Base-by-base conservation (phyloP, 768 basidiomycete genomes). In the Leccinum disarticulatum region DNA sequence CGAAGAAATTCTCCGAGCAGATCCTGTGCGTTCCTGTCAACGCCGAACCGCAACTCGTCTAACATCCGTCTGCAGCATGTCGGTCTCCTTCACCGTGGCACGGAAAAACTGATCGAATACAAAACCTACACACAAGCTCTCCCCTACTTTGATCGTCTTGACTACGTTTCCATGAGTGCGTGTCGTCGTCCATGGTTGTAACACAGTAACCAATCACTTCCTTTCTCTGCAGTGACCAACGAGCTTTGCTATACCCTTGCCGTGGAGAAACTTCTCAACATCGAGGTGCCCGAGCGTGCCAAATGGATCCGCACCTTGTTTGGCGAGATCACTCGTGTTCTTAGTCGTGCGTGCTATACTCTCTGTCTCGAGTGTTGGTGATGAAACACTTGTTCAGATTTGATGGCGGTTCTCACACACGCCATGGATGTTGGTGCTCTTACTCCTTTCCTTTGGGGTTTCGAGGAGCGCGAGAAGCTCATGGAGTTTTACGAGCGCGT, bases 401-500 rank as follows among this genome's bases (percentile, higher is more conserved):
- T 98, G 60, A 99, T 99, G 96, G 96, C 96, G 61, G 83, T 98
- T 61, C 83, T 99, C 46, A 92, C 95, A 2, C 93, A 95, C 75
- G 88, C 91, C 55, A 95, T 94, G 91, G 94, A 99, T 70, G 96
- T 99, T 63, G 96, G 96, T 73, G 96, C 93, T 59, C 85, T 99
- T 10, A 99, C 96, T 2, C 96, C 96, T 38, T 99, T 98, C 87
- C 81, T 99, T 31, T 99, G 96, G 95, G 96, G 96, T 67, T 98
- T 98, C 81, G 96, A 98, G 77, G 96, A 99, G 76, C 93, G 96
- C 57, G 96, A 98, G 79, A 99, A 99, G 81, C 86, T 98, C 63
- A 98, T 98, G 96, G 96, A 99, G 73, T 99, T 98, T 77, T 99
- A 99, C 74, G 96, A 99, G 77, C 94, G 96, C 58, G 96, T 98